Percentiles rank a stretch among this genome's conserved stretches.
phyloP scores from a whole-genome alignment of 2,329 filamentous ascomycete genomes.

The Aspergillus sp. region DNA sequence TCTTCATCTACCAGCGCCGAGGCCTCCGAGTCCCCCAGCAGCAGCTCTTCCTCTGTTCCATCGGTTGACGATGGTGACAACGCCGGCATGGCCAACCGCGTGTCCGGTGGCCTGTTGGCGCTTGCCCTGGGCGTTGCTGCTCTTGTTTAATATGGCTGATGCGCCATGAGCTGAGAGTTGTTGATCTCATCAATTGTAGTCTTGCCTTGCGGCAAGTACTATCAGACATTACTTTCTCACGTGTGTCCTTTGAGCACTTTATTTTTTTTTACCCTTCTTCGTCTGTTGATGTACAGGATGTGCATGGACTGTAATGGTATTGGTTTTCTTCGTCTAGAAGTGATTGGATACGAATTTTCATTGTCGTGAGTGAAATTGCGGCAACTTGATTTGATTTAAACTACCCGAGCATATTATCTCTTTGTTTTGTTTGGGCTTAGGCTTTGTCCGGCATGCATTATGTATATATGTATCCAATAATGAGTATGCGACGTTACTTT shows the following conservation, averaged over 20 bases:
- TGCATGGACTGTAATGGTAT: background rate
- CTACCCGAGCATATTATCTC: constrained; percentile 4
- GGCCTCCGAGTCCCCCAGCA: constrained; percentile 19
- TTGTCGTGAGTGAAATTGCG: background rate
- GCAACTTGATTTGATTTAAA: constrained; percentile 4
- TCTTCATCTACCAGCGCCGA: constrained; percentile 18
- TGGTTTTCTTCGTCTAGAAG: background rate
- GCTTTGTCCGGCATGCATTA: constrained; percentile 18
- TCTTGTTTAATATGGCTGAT: constrained; percentile 29
- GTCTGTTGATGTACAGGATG: background rate
- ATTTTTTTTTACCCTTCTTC: background rate
- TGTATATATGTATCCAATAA: constrained; percentile 25
- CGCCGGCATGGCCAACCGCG: constrained; percentile 31
- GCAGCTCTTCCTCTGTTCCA: constrained; percentile 28
- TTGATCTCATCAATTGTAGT: background rate
- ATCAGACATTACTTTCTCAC: background rate
- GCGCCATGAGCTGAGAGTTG: background rate
- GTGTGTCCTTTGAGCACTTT: background rate
- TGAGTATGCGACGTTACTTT: constrained; percentile 17
- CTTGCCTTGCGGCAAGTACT: background rate
- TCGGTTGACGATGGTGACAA: constrained; percentile 15
- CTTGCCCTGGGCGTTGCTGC: constrained; percentile 35
- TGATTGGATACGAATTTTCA: background rate
- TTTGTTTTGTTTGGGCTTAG: constrained; percentile 7
- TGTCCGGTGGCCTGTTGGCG: constrained; percentile 37